Percentiles rank a stretch among this genome's conserved stretches.
Evolutionary conservation across 2,329 filamentous ascomycete species (phyloP).

Genomic region (Stachybotrys elegans): DNA sequence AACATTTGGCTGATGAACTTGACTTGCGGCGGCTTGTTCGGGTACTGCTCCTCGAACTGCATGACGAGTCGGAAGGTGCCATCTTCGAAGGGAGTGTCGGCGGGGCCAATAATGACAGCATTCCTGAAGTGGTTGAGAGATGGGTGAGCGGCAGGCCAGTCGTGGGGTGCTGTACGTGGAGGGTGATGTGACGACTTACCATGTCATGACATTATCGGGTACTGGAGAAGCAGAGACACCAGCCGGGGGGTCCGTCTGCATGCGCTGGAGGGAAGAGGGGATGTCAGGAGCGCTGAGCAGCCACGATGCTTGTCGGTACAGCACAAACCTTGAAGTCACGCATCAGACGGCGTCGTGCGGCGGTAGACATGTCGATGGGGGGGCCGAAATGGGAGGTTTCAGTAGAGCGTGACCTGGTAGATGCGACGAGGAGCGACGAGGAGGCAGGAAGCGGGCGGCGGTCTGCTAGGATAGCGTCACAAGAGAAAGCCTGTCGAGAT

Average conservation of each 20-base stretch:
- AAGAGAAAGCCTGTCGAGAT: no score
- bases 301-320: no score
- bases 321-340: constrained; percentile 90
- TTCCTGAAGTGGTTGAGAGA: constrained; percentile 59
- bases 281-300: constrained; percentile 9
- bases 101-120: constrained; percentile 94
- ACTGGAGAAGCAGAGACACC: constrained; percentile 95
- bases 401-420: no score
- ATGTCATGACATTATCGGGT: constrained; percentile 95
- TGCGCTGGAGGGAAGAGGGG: constrained; percentile 65
- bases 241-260: constrained; percentile 97
- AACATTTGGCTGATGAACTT: constrained; percentile 99
- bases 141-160: not conserved
- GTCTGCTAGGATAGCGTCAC: no score
- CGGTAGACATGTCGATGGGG: constrained; percentile 71
- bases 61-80: constrained; percentile 96
- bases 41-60: constrained; percentile 99
- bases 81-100: constrained; percentile 96
- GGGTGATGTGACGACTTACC: constrained; percentile 54
- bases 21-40: constrained; percentile 94
- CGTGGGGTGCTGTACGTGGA: not conserved
- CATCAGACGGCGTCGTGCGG: constrained; percentile 93
- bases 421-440: no score
- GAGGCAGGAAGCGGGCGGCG: no score
- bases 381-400: no score